These are phyloP conservation scores for Wallacemonas rigidus DNA, from an alignment of 208 protist species.

Conservation along the genomic window DNA sequence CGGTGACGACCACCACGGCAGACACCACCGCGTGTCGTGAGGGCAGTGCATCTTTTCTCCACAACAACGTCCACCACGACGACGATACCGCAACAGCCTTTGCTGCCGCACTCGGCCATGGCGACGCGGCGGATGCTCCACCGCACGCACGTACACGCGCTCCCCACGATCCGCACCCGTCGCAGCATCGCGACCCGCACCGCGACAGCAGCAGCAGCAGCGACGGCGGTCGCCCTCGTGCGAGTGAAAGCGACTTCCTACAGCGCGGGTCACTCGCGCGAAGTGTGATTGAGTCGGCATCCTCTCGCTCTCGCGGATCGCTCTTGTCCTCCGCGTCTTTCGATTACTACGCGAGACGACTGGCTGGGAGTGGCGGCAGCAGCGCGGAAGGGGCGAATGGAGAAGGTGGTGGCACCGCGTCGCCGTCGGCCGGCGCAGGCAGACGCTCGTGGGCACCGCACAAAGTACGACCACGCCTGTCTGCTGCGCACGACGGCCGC, in stretches of 20 bases:
- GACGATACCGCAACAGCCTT: neutral
- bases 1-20: neutral
- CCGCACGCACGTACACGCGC: no score
- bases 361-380: neutral
- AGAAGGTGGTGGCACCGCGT: neutral
- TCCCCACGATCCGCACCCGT: neutral
- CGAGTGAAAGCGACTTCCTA: constrained; percentile 3
- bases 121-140: neutral
- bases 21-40: neutral
- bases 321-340: constrained; percentile 4
- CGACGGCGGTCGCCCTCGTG: neutral
- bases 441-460: constrained; percentile 9
- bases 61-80: no score
- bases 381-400: neutral
- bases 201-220: neutral
- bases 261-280: neutral
- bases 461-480: neutral
- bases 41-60: constrained; percentile 10
- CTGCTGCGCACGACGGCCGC: neutral
- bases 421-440: neutral
- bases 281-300: neutral
- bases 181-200: neutral
- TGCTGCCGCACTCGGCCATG: neutral
- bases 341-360: neutral
- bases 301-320: neutral